Evolutionary conservation across 169 alveolate genomes (phyloP), one percentile per base, ranked within the genome.

Genomic region (Plasmodium vinckei): DNA sequence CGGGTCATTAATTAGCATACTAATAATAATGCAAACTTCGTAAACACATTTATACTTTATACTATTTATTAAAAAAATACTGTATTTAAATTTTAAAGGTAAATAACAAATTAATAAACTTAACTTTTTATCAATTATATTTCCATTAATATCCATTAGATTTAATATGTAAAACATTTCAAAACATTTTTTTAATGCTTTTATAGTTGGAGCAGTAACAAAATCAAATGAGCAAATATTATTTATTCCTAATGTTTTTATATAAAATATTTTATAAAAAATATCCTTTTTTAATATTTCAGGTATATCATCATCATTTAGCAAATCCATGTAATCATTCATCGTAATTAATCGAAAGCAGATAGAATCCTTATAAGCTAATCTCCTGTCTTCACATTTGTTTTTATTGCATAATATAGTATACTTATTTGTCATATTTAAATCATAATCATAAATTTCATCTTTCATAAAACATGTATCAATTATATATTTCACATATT

Each of bases 261-360:
- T 67, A 82, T 67, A 82, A 61, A 12, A 67, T 53, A 82, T 82
- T 15, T 67, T 82, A 46, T 82, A 65, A 82, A 82, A 82, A 46
- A 82, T 82, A 60, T 82, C 82, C 71, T 70, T 67, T 67, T 53
- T 82, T 82, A 82, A 67, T 82, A 82, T 82, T 82, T 82, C 84
- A 19, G 90, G 90, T 54, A 82, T 19, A 33, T 44, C 47, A 42
- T 4, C 19, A 25, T 82, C 90, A 59, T 82, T 56, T 65, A 82
- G 3, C 44, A 53, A 27, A 56, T 82, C 56, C 64, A 67, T 27
- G 17, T 82, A 82, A 82, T 82, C 84, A 67, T 82, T 61, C 60
- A 54, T 23, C 0, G 84, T 82, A 56, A 82, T 82, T 27, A 82
- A 67, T 46, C 90, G 46, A 82, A 67, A 82, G 15, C 90, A 82